Base-by-base conservation (phyloP, 2,329 filamentous ascomycete species). In the Aquanectria penicillioides region DNA sequence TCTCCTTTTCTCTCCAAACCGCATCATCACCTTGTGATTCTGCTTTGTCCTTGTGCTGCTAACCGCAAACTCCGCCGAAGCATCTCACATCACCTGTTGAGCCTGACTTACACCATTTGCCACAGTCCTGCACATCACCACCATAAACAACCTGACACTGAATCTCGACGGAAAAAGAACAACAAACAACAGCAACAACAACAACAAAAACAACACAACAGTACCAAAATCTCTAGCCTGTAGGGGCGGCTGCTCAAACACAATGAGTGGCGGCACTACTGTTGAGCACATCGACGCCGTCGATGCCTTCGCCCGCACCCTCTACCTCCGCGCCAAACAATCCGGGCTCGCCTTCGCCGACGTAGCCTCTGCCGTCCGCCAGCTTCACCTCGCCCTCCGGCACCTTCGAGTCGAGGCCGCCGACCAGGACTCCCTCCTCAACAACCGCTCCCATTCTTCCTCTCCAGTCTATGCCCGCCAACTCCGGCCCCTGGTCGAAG, bases 381-480 rank as follows among this genome's bases (percentile, higher is more conserved):
- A 77, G 37, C 75, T 89, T 34, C 82, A 88, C 64, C 80, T 80
- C 6, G 81, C 82, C 11, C 76, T 89, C 6, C 82, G 84, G 52
- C 83, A 88, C 65, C 76, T 89, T 22, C 84, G 83, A 52, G 77
- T 81, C 62, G 86, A 89, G 74, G 80, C 81, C 33, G 80, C 83
- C 62, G 85, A 86, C 64, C 77, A 78, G 1, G 83, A 84, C 64
- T 88, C 86, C 9, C 75, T 82, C 10, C 76, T 89, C 13, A 83
- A 83, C 73, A 70, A 71, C 26, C 62, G 41, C 15, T 34, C 74
- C 1, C 68, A 75, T 36, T 75, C 74, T 10, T 61, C 61, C 4
- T 67, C 66, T 18, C 73, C 77, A 28, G 72, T 81, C 43, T 86
- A 84, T 64, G 70, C 75, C 8, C 77, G 80, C 29, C 81, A 85